Percentiles rank a stretch among this genome's conserved stretches.
phyloP scores from a whole-genome alignment of 441 rosid species.

The Pelargonium australe region DNA sequence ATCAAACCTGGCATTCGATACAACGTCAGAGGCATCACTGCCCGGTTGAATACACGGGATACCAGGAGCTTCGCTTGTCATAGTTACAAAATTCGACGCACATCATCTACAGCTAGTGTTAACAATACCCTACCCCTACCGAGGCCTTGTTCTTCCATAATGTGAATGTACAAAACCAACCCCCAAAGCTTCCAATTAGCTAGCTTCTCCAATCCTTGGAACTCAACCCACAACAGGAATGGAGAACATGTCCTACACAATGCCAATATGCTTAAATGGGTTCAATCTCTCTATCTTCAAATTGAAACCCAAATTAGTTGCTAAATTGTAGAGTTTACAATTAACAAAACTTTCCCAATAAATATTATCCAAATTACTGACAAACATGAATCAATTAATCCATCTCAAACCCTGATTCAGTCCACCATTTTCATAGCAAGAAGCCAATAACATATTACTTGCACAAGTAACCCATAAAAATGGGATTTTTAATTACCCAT shows the following conservation, averaged over 20 bases:
- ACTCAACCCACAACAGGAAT: not conserved
- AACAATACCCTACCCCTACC: not conserved
- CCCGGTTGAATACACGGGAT: slow-evolving; percentile 29
- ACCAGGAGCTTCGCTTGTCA: slow-evolving; percentile 49
- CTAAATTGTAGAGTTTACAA: not conserved
- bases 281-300: not conserved
- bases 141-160: not conserved
- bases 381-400: not conserved
- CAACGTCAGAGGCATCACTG: slow-evolving; percentile 26
- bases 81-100: slow-evolving; percentile 20
- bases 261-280: not conserved
- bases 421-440: not conserved
- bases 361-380: not conserved
- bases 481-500: slow-evolving; percentile 1
- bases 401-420: too few relatives aligned
- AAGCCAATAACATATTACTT: not conserved
- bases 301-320: not conserved
- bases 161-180: not conserved
- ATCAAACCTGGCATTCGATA: slow-evolving; percentile 17
- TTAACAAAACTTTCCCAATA: not conserved
- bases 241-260: too few relatives aligned
- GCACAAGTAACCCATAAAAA: not conserved
- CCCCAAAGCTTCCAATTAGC: not conserved
- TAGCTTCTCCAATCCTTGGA: not conserved
- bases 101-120: not conserved